Percentiles rank a stretch among this genome's conserved stretches.
Conservation (phyloP, 441 rosid species). For the Populus trichocarpa region DNA sequence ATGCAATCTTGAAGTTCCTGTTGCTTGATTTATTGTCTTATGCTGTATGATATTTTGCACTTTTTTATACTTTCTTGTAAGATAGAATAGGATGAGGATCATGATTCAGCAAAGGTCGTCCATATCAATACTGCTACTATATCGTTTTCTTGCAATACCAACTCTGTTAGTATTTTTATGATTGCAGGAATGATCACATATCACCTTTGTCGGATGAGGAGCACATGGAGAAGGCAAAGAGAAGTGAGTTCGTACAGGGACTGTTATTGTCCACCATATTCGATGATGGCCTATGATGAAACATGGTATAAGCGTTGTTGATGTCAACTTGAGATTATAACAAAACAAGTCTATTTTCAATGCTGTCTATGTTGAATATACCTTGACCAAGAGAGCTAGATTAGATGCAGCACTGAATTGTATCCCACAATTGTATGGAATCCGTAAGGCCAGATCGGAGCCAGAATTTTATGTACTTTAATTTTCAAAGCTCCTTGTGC, state of each 20-base stretch:
- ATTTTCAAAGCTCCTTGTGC: neutral
- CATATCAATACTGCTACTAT: neutral
- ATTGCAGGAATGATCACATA: slow-evolving; percentile 36
- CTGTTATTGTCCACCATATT: slow-evolving; percentile 61
- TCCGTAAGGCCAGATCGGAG: slow-evolving; percentile 14
- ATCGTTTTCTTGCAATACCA: neutral
- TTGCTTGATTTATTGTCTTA: neutral
- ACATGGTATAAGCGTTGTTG: neutral
- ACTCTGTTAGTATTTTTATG: slow-evolving; percentile 6
- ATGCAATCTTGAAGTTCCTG: neutral
- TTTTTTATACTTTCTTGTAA: neutral
- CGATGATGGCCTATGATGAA: slow-evolving; percentile 37
- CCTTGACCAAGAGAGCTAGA: slow-evolving; percentile 8
- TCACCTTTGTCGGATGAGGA: slow-evolving; percentile 49
- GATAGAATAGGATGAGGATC: neutral
- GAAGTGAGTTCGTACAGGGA: slow-evolving; percentile 61
- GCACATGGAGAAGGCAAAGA: slow-evolving; percentile 55
- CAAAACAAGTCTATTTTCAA: slow-evolving; percentile 1
- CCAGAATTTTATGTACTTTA: slow-evolving; percentile 8
- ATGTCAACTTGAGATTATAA: slow-evolving; percentile 9
- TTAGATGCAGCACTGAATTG: slow-evolving; percentile 18
- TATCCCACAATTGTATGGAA: slow-evolving; percentile 10
- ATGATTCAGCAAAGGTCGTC: neutral
- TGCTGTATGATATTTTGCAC: neutral
- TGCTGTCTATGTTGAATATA: slow-evolving; percentile 9